Conservation (phyloP, 345 rosid genomes). For the Clausena lansium region DNA sequence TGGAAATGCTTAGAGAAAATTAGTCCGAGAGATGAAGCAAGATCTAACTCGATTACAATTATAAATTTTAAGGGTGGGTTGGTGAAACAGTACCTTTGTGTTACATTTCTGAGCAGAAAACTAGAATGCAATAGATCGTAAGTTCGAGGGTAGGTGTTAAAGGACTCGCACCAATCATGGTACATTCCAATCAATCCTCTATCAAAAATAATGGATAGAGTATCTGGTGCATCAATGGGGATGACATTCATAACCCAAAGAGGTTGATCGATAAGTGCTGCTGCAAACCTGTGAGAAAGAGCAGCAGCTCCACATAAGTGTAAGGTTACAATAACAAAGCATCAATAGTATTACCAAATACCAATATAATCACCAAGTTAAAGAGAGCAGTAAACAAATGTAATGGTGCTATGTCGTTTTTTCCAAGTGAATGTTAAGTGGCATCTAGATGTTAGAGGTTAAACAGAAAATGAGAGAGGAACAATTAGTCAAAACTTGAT, state of each 20-base stretch:
- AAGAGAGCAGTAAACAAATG: background rate
- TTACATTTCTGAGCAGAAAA: slow-evolving; percentile 49
- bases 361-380: background rate
- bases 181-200: slow-evolving; percentile 86
- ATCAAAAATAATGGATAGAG: slow-evolving; percentile 61
- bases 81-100: slow-evolving; percentile 41
- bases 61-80: background rate
- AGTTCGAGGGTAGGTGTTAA: slow-evolving; percentile 84
- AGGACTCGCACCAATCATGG: slow-evolving; percentile 93
- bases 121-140: slow-evolving; percentile 82
- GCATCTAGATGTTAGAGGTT: background rate
- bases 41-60: background rate
- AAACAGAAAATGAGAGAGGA: background rate
- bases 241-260: slow-evolving; percentile 95
- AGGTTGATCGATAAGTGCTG: slow-evolving; percentile 64
- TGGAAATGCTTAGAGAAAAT: background rate
- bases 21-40: background rate
- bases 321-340: background rate
- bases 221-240: slow-evolving; percentile 58
- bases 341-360: background rate
- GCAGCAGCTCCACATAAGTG: background rate
- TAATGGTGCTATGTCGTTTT: background rate
- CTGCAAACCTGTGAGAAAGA: slow-evolving; percentile 60
- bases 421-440: background rate
- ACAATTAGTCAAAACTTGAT: background rate